A percentile compares a stretch with the other conserved stretches of the same genome.
Evolutionary conservation across 1,139 yeast species (phyloP).

Genomic region (Kazachstania sp.): DNA sequence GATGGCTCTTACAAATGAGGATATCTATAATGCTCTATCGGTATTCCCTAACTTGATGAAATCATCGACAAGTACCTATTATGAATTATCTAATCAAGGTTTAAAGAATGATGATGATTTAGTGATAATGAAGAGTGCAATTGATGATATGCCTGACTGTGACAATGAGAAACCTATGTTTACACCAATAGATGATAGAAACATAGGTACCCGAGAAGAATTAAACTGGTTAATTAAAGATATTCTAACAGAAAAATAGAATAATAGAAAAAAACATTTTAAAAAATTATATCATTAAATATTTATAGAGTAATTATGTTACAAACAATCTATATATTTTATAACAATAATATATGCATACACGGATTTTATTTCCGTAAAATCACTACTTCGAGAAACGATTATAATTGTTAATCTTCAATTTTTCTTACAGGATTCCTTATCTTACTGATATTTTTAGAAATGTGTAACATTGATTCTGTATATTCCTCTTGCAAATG

Average conservation of each 20-base stretch:
- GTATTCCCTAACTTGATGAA: slow-evolving; percentile 62
- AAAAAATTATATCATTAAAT: background rate
- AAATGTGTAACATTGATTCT: background rate
- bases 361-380: background rate
- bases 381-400: background rate
- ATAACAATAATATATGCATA: background rate
- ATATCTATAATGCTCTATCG: slow-evolving; percentile 53
- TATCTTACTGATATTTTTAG: slow-evolving; percentile 7
- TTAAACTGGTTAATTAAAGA: slow-evolving; percentile 66
- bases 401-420: background rate
- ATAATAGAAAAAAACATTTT: no score
- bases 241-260: slow-evolving; percentile 30
- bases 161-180: slow-evolving; percentile 26
- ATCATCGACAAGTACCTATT: slow-evolving; percentile 54
- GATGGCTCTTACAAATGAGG: slow-evolving; percentile 52
- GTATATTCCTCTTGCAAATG: background rate
- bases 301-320: background rate
- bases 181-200: slow-evolving; percentile 31
- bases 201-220: slow-evolving; percentile 59
- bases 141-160: slow-evolving; percentile 32
- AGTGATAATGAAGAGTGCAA: slow-evolving; percentile 36
- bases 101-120: slow-evolving; percentile 50
- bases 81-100: slow-evolving; percentile 44
- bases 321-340: background rate
- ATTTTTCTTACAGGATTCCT: slow-evolving; percentile 5